These are phyloP conservation scores for Colletotrichum echinochloae DNA, from an alignment of 2,329 filamentous ascomycete species.

Conservation along the genomic window DNA sequence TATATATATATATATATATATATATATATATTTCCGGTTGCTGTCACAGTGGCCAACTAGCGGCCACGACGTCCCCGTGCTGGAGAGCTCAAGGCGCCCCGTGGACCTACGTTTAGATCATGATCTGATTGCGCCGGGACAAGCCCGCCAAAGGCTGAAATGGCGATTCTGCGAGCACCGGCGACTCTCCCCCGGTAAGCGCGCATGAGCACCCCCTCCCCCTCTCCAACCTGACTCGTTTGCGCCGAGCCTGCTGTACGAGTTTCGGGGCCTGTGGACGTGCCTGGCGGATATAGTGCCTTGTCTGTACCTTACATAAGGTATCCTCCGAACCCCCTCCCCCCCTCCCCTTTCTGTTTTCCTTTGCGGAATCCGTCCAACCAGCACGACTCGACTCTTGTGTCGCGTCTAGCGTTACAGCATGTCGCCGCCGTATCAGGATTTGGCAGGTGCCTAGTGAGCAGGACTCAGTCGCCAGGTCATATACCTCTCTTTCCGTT, in stretches of 20 bases:
- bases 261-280: not conserved
- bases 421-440: not conserved
- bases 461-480: not conserved
- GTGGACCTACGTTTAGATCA: not conserved
- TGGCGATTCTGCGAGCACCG: not conserved
- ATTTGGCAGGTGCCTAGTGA: not conserved
- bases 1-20: no score
- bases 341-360: not conserved
- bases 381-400: not conserved
- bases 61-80: not conserved
- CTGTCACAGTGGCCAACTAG: not conserved
- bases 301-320: not conserved
- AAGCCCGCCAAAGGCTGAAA: not conserved
- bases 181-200: not conserved
- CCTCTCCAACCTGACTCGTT: not conserved
- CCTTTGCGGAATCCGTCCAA: not conserved
- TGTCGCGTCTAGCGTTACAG: constrained; percentile 1
- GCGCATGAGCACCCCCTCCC: constrained; percentile 15
- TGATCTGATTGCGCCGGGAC: not conserved
- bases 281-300: not conserved
- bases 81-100: not conserved
- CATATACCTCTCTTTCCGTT: not conserved
- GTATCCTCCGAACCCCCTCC: not conserved
- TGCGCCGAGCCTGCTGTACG: not conserved
- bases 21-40: not conserved